These are phyloP conservation scores for Lagenaria siceraria DNA, from an alignment of 306 rosid species.

Conservation along the genomic window DNA sequence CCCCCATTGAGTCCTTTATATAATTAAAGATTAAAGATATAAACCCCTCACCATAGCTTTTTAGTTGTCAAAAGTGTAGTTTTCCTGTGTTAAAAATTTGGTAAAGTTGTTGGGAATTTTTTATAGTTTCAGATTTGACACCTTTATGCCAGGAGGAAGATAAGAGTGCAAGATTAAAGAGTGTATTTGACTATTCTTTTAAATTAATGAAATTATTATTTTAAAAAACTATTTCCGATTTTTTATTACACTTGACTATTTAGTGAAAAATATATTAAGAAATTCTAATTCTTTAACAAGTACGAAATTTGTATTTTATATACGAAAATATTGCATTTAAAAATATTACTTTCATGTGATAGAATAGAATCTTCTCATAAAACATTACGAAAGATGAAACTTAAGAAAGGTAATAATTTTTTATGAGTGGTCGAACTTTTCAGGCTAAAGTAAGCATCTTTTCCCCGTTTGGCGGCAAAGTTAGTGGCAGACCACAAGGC, in stretches of 20 bases:
- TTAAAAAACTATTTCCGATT: background rate
- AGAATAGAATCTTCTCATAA: background rate
- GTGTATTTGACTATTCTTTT: background rate
- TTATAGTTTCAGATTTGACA: background rate
- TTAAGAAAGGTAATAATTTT: background rate
- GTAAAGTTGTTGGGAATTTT: background rate
- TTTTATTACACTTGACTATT: background rate
- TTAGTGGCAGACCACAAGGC: slow-evolving; percentile 6
- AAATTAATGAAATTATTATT: background rate
- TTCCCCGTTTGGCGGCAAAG: background rate
- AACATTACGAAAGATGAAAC: slow-evolving; percentile 2
- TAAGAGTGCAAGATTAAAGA: background rate
- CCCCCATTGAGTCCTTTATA: background rate
- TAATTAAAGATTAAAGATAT: background rate
- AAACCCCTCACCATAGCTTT: background rate
- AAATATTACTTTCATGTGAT: background rate
- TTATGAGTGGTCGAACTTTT: background rate
- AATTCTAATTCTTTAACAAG: background rate
- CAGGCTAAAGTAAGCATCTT: slow-evolving; percentile 5
- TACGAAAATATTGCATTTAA: background rate
- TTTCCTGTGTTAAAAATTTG: background rate
- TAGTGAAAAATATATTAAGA: background rate
- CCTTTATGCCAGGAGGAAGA: background rate
- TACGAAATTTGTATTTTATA: background rate
- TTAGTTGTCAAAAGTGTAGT: background rate